These are phyloP conservation scores for Lactarius hatsudake DNA, from an alignment of 768 basidiomycete genomes.

Conservation along the genomic window DNA sequence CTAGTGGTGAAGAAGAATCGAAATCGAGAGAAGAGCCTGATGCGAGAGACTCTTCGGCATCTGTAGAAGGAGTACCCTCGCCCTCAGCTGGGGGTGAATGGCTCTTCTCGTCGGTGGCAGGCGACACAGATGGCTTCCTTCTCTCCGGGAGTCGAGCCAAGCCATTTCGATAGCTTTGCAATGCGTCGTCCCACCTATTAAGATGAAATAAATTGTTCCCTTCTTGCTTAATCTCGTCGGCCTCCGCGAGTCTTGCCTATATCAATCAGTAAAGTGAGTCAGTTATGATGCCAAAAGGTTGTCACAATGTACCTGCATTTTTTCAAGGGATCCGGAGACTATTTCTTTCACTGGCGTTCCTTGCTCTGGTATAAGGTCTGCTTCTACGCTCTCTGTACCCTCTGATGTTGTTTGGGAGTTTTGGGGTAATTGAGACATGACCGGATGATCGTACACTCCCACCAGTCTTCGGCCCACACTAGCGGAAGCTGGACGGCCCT, in stretches of 20 bases:
- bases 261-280: not conserved
- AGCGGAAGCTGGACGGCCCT: no score
- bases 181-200: conserved; percentile 64
- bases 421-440: conserved; percentile 8
- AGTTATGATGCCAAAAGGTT: not conserved
- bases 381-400: not conserved
- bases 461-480: no score
- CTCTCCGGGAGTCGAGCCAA: conserved; percentile 63
- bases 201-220: conserved; percentile 75
- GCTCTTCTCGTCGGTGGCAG: conserved; percentile 30
- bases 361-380: not conserved
- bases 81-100: conserved; percentile 7
- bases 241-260: conserved; percentile 48
- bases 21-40: conserved; percentile 25
- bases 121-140: conserved; percentile 26
- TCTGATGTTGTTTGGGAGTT: not conserved
- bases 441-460: not conserved
- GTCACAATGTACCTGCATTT: conserved; percentile 8
- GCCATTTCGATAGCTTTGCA: conserved; percentile 65
- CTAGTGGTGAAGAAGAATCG: conserved; percentile 33
- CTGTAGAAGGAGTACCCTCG: conserved; percentile 31
- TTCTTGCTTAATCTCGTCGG: conserved; percentile 63
- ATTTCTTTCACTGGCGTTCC: not conserved
- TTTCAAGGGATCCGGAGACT: not conserved
- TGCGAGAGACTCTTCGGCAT: conserved; percentile 24